Evolutionary conservation across 768 basidiomycete species (phyloP).

Genomic region (Naganishia vishniacii): DNA sequence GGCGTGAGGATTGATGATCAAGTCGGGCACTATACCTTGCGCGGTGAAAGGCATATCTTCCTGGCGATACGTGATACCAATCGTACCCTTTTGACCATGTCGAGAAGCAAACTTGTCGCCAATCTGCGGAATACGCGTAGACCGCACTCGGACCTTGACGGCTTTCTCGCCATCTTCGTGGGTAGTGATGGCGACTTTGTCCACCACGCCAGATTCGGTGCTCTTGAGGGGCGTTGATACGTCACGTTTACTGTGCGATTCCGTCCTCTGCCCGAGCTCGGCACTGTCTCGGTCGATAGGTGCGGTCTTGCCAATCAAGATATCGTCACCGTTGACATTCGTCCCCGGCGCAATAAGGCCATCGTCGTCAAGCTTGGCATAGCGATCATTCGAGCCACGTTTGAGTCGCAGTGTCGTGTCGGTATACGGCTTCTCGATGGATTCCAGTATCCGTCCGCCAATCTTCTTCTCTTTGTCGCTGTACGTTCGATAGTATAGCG

Average conservation of each 20-base stretch:
- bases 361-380: conserved; percentile 95
- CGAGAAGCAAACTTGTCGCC: conserved; percentile 99
- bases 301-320: conserved; percentile 98
- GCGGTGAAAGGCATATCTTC: conserved; percentile 99
- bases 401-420: conserved; percentile 94
- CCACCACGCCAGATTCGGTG: conserved; percentile 95
- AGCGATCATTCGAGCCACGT: conserved; percentile 68
- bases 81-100: conserved; percentile 99
- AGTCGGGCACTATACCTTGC: conserved; percentile 92
- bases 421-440: conserved; percentile 91
- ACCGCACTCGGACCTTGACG: conserved; percentile 92
- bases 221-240: conserved; percentile 97
- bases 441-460: conserved; percentile 83
- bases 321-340: conserved; percentile 91
- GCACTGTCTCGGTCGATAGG: conserved; percentile 94
- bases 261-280: conserved; percentile 91
- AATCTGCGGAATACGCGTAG: conserved; percentile 92
- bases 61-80: conserved; percentile 98
- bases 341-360: conserved; percentile 94
- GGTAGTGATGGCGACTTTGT: conserved; percentile 93
- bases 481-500: conserved; percentile 96
- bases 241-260: conserved; percentile 85
- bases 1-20: conserved; percentile 98
- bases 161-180: conserved; percentile 95
- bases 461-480: conserved; percentile 98